phyloP scores from a whole-genome alignment of 495 filamentous ascomycete genomes.

The Cercophora scortea region DNA sequence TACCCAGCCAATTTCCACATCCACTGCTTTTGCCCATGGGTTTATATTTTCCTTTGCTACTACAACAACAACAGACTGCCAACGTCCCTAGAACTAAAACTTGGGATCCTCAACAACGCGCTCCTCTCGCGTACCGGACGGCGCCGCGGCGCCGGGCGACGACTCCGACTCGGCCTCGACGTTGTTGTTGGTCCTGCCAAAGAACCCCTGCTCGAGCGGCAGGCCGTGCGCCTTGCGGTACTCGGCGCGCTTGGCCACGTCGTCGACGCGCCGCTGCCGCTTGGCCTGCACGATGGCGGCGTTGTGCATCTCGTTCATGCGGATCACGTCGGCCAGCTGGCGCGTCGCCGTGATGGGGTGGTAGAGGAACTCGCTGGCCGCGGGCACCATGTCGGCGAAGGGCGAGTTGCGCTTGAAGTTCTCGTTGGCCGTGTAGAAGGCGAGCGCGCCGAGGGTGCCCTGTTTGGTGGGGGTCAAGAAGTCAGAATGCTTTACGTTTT shows the following conservation, averaged over 20 bases:
- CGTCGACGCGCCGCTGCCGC: slow-evolving; percentile 59
- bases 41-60: no score
- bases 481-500: no score
- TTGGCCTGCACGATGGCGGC: slow-evolving; percentile 56
- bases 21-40: no score
- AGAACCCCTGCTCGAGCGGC: slow-evolving; percentile 44
- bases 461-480: not conserved
- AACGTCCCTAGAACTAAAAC: no score
- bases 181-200: no score
- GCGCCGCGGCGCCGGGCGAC: no score
- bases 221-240: slow-evolving; percentile 80
- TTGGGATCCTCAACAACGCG: no score
- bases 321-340: slow-evolving; percentile 56
- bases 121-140: no score
- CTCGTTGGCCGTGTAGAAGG: slow-evolving; percentile 55
- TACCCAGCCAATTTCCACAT: no score
- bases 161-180: no score
- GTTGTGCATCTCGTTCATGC: slow-evolving; percentile 58
- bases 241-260: slow-evolving; percentile 68
- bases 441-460: slow-evolving; percentile 54
- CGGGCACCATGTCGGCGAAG: slow-evolving; percentile 64
- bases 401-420: slow-evolving; percentile 65
- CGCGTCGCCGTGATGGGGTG: slow-evolving; percentile 56
- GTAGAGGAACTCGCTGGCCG: slow-evolving; percentile 46
- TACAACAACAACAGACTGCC: no score